Conservation (phyloP, 2,329 filamentous ascomycete genomes). For the Hymenoscyphus albidus region DNA sequence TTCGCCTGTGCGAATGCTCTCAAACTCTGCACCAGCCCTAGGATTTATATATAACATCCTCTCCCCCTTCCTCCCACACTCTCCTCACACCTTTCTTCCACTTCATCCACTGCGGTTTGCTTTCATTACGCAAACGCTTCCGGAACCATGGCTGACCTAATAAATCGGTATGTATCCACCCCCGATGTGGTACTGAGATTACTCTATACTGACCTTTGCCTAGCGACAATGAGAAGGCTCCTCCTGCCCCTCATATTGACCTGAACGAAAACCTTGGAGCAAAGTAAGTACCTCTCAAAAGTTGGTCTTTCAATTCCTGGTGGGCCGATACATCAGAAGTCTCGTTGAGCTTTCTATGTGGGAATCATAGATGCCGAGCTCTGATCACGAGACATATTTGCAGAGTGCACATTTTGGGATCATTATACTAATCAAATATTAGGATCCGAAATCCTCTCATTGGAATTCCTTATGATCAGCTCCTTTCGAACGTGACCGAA, state of each 20-base stretch:
- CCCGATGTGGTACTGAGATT: neutral
- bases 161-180: neutral
- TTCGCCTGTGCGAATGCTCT: neutral
- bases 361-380: neutral
- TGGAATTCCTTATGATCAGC: conserved; percentile 48
- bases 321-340: neutral
- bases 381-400: neutral
- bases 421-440: conserved; percentile 6
- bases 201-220: neutral
- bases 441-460: conserved; percentile 55
- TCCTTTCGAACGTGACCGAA: conserved; percentile 52
- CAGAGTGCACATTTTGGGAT: neutral
- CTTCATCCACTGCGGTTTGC: neutral
- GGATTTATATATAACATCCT: neutral
- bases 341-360: neutral
- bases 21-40: neutral
- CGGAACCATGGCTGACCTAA: neutral
- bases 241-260: conserved; percentile 17
- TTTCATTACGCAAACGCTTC: neutral
- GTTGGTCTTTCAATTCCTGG: neutral
- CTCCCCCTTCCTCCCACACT: neutral
- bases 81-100: neutral
- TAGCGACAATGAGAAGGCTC: conserved; percentile 5
- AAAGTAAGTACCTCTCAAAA: conserved; percentile 19
- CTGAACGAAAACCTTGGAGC: conserved; percentile 25